Base-by-base conservation (phyloP, 2,329 filamentous ascomycete genomes). In the Penicillium glabrum region DNA sequence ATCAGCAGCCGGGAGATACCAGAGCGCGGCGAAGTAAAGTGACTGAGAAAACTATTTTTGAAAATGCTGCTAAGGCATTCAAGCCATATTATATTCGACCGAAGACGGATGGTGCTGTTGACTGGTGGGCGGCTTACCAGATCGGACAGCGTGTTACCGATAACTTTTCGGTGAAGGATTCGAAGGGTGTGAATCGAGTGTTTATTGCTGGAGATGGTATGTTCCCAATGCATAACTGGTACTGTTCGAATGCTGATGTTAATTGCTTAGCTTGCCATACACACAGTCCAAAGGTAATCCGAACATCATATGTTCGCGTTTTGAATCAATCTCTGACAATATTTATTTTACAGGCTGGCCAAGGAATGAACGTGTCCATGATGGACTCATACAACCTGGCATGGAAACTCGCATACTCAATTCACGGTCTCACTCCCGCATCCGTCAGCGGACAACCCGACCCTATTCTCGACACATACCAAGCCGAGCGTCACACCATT, bases 301-400 rank as follows among this genome's bases (percentile, higher is more conserved):
- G 6, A 31, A 27, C 2, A 27, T 27, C n/a, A 23, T 14, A 1
- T 29, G 16, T 10, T 23, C 16, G 2, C 10, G 21, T 14, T 16
- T 52, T 6, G 21, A 43, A 33, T 24, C 1, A 41, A 26, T 14
- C 13, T 11, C 43, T 47, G 10, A 37, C 24, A 26, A 0, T 8
- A 5, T 3, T 26, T 31, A 6, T 21, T 23, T 16, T 8, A 23
- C 13, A 77, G 78, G 89, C 88, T 31, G 89, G 89, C 1, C 89
- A 91, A 72, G 89, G 89, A 29, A 91, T 91, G 89, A 91, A 91
- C 68, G 89, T 89, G 0, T 88, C 88, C 3, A 91, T 91, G 75
- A 79, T 89, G 51, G 89, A 78, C 60, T 74, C 68, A 0, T 71
- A 72, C 66, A 77, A 78, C 31, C 64, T 77, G 4, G 74, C 71